Base-by-base conservation (phyloP, 768 basidiomycete species). In the Psilocybe tampanensis region DNA sequence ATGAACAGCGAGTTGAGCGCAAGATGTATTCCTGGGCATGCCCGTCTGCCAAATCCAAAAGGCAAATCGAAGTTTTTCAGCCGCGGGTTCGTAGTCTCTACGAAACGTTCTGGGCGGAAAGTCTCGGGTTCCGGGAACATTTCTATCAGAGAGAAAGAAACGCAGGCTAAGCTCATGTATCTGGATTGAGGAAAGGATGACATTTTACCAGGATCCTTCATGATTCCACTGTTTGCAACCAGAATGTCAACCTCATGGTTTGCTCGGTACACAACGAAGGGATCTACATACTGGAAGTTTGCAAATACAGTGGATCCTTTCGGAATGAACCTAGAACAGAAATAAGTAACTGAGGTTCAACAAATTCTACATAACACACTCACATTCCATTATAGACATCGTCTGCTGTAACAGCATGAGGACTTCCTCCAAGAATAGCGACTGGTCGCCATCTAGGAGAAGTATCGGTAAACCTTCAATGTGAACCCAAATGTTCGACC, bases 1-100 rank as follows among this genome's bases (percentile, higher is more conserved):
- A 73, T 69, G 59, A 72, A 75, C 17, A 74, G 41, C 0, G 71
- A 72, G 50, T 70, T 71, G 42, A 65, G 64, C 2, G 75, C 75
- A 15, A 76, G 67, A 36, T 71, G 72, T 63, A 71, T 71, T 1
- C 72, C 74, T 0, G 70, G 76, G 54, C 76, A 78, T 18, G 74
- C 70, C 26, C 75, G 67, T 47, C 76, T 61, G 32, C 77, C 77
- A 56, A 77, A 79, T 2, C 77, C 73, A 60, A 76, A 79, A 11
- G 73, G 70, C 34, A 75, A 64, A 19, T 71, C 71, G 41, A 74
- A 73, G 13, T 66, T 58, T 57, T 68, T 58, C 17, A 74, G 47
- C 3, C 72, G 68, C 3, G 71, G 64, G 54, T 70, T 59, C 4
- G 56, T 55, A 2, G 70, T 70, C 18, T 71, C 66, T 7, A 79